A percentile compares a stretch with the other conserved stretches of the same genome.
Conservation (phyloP, 768 basidiomycete species). For the Pleurotus platypus region DNA sequence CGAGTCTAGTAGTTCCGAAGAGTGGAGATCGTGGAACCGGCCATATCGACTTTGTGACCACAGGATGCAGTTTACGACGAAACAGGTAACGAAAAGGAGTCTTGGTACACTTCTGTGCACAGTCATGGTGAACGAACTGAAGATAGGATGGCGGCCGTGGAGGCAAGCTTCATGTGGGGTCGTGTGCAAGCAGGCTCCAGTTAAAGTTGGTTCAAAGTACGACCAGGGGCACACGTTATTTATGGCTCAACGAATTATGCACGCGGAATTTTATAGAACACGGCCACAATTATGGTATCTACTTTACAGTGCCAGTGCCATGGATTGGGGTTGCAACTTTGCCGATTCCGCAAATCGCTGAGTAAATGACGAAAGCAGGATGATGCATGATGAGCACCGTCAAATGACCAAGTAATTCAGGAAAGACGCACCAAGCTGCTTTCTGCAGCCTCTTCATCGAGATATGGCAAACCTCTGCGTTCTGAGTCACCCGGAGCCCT, state of each 20-base stretch:
- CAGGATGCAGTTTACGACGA: conserved; percentile 57
- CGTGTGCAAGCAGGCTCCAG: conserved; percentile 1
- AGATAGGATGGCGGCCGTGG: neutral
- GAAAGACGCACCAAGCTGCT: neutral
- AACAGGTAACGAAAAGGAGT: conserved; percentile 44
- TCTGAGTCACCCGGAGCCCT: neutral
- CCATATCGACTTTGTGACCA: conserved; percentile 63
- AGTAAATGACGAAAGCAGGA: neutral
- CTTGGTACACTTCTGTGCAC: neutral
- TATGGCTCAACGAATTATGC: too few relatives aligned
- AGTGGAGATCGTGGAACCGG: conserved; percentile 22
- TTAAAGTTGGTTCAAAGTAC: too few relatives aligned
- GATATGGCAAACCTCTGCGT: neutral
- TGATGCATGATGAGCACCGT: too few relatives aligned
- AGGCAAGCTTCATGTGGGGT: neutral
- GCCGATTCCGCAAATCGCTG: neutral
- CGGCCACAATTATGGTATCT: neutral
- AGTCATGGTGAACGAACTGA: neutral
- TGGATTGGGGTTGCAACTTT: neutral
- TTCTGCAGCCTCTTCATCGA: conserved; percentile 1
- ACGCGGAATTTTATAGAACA: neutral
- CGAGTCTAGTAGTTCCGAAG: conserved; percentile 12
- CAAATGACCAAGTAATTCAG: neutral
- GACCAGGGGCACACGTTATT: too few relatives aligned
- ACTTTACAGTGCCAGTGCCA: neutral